Evolutionary conservation across 2,329 filamentous ascomycete genomes (phyloP), one percentile per base, ranked within the genome.

Genomic region (Hirsutella thompsonii): DNA sequence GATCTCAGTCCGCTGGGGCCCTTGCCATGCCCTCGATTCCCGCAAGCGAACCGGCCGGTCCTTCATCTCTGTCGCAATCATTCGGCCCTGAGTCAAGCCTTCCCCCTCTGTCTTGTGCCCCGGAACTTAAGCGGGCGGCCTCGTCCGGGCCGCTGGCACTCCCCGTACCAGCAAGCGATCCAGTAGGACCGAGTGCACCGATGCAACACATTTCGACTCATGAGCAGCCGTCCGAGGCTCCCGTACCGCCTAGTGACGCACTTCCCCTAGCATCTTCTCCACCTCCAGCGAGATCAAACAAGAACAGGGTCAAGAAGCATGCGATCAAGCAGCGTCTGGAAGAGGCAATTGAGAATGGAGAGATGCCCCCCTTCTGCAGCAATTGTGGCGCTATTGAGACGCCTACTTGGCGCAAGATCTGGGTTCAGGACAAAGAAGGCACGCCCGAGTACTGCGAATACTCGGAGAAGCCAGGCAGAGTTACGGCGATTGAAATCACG

Each of bases 321-420:
- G 65, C 72, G 2, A 77, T 78, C 48, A 72, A 69, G 52, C 70
- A 78, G 46, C 70, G 70, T 34, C 55, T 81, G 2, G 71, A 80
- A 47, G 64, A 67, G 32, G 78, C 77, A 0, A 79, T 96, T 41
- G 71, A 72, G n/a, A 77, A 78, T 41, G 92, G 92, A 5, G 76
- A 88, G 48, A 82, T 89, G 69, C 92, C 92, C 0, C 81, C 83
- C 1, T 96, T 81, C 54, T 98, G 92, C 58, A 76, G 76, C 47
- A 94, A 96, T 52, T 98, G 92, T 52, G 92, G 92, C 5, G 84
- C 88, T 6, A 94, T 98, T 43, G 85, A 96, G 52, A 98, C 92
- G 1, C 86, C 90, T 0, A 95, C 90, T 0, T 98, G 92, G 92
- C 80, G 92, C 45, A 92, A 90, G 54, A 86, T 92, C 11, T 95